Percentiles rank a stretch among this genome's conserved stretches.
Conservation (phyloP, 129 eudicot species). For the Flaveria trinervia region DNA sequence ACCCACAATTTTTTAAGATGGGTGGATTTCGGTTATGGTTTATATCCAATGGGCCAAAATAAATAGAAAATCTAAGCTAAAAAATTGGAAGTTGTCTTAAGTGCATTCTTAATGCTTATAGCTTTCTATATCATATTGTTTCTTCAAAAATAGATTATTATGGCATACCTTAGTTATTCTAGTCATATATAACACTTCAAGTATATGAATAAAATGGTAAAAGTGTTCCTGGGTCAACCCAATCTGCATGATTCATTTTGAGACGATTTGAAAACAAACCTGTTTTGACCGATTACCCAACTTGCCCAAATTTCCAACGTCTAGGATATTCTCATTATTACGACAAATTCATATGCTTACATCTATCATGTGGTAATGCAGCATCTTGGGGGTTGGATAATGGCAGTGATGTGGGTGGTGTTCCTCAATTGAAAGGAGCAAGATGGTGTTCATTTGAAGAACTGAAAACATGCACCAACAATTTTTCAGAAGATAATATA, state of each 20-base stretch:
- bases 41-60: neutral
- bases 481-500: conserved; percentile 67
- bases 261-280: neutral
- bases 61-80: neutral
- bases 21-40: neutral
- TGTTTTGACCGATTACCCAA: neutral
- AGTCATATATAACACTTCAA: neutral
- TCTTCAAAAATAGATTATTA: neutral
- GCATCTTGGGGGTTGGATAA: conserved; percentile 71
- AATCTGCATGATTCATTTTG: neutral
- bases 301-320: neutral
- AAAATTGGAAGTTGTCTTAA: neutral
- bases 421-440: conserved; percentile 86
- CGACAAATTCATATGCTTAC: neutral
- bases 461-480: conserved; percentile 54
- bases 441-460: conserved; percentile 86
- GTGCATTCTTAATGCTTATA: neutral
- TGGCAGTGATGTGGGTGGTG: conserved; percentile 47
- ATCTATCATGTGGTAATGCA: conserved; percentile 41
- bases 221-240: neutral
- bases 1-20: too few relatives aligned
- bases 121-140: neutral
- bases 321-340: neutral
- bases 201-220: neutral
- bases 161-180: neutral